Evolutionary conservation across 441 rosid species (phyloP), one percentile per base, ranked within the genome.

Genomic region (Populus hybrid): DNA sequence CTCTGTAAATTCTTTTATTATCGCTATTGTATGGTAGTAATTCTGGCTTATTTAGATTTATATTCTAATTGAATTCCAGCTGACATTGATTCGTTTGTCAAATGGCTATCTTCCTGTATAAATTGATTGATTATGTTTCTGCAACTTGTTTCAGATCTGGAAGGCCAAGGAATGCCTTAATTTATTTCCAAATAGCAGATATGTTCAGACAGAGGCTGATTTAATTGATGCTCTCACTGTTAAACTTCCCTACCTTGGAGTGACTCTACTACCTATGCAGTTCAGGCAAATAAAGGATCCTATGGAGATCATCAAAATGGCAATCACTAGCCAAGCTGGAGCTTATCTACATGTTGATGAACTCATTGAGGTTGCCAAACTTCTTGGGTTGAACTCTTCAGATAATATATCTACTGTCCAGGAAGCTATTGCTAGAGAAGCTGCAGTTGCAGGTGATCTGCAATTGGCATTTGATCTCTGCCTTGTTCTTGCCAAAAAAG

Each of bases 341-440:
- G 98, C 93, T 76, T 97, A 97, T 86, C 79, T 94, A 59, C 94
- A 92, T 78, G 99, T 93, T 72, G 98, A 94, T 71, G 98, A 92
- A 79, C 88, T 97, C 77, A 84, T 93, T 83, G 99, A 94, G 83
- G 98, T 97, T 79, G 94, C 99, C 81, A 93, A 90, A 87, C 93
- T 94, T 87, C 95, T 97, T 76, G 99, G 99, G 66, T 84, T 97
- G 79, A 91, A 80, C 83, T 90, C 99, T 74, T 75, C 80, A 64
- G 96, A 93, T 81, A 97, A 97, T 64, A 86, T 87, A 84, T 89
- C 95, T 74, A 85, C 90, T 72, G 94, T 97, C 68, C 90, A 97
- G 90, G 99, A 97, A 89, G 94, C 98, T 82, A 92, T 97, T 87
- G 98, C 99, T 81, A 90, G 99, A 82, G 99, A 94, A 89, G 98